A percentile compares a stretch with the other conserved stretches of the same genome.
These are phyloP conservation scores for Alternaria arbusti DNA, from an alignment of 2,329 filamentous ascomycete genomes.

Conservation along the genomic window DNA sequence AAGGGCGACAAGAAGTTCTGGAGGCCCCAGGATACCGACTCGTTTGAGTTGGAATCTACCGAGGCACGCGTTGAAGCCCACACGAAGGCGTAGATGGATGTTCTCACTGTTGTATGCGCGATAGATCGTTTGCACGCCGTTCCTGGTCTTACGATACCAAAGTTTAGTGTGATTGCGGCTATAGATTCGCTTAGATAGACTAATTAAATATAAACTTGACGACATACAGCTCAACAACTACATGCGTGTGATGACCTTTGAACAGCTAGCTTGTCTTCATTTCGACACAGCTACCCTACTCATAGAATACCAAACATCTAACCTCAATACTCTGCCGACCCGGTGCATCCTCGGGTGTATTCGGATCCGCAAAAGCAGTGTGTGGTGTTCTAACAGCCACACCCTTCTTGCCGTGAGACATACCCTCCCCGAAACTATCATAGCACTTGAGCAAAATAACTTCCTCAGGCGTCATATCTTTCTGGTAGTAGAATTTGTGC, in stretches of 20 bases:
- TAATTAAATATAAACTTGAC: background rate
- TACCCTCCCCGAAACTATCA: conserved; percentile 53
- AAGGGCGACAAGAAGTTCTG: conserved; percentile 35
- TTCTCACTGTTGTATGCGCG: too few relatives aligned
- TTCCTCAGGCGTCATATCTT: conserved; percentile 68
- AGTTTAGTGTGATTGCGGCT: background rate
- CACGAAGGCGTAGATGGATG: conserved; percentile 4
- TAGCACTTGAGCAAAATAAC: conserved; percentile 61
- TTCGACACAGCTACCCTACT: conserved; percentile 35
- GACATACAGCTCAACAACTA: background rate
- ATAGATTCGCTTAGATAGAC: background rate
- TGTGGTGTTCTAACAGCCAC: conserved; percentile 64
- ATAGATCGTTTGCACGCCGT: background rate
- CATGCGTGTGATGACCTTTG: background rate
- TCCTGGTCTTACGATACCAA: background rate
- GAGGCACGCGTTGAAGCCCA: conserved; percentile 5
- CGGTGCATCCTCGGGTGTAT: conserved; percentile 58
- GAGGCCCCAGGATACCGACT: conserved; percentile 24
- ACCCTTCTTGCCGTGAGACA: conserved; percentile 48
- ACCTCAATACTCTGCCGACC: conserved; percentile 69
- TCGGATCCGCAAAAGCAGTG: conserved; percentile 66
- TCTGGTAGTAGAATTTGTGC: conserved; percentile 70
- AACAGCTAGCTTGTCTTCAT: background rate
- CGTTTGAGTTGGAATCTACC: conserved; percentile 30
- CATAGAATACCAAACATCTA: conserved; percentile 67